Evolutionary conservation across 108 stramenopile genomes (phyloP), one percentile per base, ranked within the genome.

Genomic region (Cyclotella atomus): DNA sequence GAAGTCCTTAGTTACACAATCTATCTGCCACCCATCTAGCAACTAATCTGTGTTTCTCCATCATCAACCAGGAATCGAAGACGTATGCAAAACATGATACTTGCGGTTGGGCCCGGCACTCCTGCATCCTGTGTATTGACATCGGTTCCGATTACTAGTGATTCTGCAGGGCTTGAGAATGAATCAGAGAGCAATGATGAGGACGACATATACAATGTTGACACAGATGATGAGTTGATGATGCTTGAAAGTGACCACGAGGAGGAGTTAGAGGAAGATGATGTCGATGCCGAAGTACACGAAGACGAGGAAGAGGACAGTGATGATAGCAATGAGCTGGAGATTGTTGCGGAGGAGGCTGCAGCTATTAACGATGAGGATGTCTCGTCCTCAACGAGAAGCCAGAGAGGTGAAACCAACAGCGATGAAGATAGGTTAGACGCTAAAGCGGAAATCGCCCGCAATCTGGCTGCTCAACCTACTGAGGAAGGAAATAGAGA

Each of bases 71-170:
- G 92, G 92, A 93, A 93, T 77, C 68, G 68, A 35, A 60, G 67
- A 21, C 61, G 92, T 47, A 56, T 93, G 72, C 85, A 93, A 74
- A 91, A 93, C 64, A 87, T 89, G 82, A 93, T 85, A 59, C 75
- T 93, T 8, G 83, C 88, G 4, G 81, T 90, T 16, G 92, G 92
- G 14, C 88, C 89, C 3, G 85, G 82, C 10, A 91, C 89, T 28
- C 90, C 88, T 35, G 92, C 92, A 1, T 59, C 86, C 15, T 59
- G 82, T 63, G 33, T 79, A 38, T 49, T 75, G 69, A 45, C 44
- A 6, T 73, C 63, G 30, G 47, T 38, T 41, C 54, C 41, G 35
- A 2, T 47, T 25, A 29, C 32, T 21, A 20, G 7, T 55, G 50
- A 28, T 29, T 34, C 16, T 27, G 41, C 12, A 3, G 54, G 53